Base-by-base conservation (phyloP, 257 asterid genomes). In the Salvia rosmarinus region DNA sequence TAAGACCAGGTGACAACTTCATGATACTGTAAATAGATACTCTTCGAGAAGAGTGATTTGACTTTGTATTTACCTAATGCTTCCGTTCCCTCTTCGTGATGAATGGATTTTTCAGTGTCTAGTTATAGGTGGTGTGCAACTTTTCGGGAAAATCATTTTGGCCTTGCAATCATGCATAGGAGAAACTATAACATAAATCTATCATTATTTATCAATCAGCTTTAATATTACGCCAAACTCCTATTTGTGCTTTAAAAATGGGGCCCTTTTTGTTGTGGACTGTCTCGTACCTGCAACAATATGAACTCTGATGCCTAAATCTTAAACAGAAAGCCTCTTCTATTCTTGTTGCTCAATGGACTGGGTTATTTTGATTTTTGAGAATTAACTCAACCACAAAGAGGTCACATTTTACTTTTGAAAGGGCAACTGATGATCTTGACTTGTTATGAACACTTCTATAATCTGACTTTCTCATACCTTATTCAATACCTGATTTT, bases 401-500 rank as follows among this genome's bases (percentile, higher is more conserved):
- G 50, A 51, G 60, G 23, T 69, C 67, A 42, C 9, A 12, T 12
- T 42, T 64, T 39, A 20, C 55, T 42, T 64, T 42, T 20, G 12
- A 12, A 40, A 39, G 21, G 1, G 21, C 20, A 64, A n/a, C 12
- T 21, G 21, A 40, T 23, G 55, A 64, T 21, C 37, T 64, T 4
- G n/a, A 40, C 57, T 25, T 3, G 57, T 8, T 28, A 13, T 21
- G 5, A 25, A 44, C 43, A 58, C 59, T 49, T 49, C 17, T 34
- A 9, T 21, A 3, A 39, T 32, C 47, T 47, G 56, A 51, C 8
- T 14, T 66, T 54, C 3, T 8, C 9, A 56, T 49, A 57, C 32
- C 50, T 62, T 64, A 49, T 11, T 40, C 60, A 21, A 40, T 70
- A 60, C 69, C 30, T 47, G 13, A 30, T 35, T 64, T 68, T 39